A percentile compares a stretch with the other conserved stretches of the same genome.
Evolutionary conservation across 495 filamentous ascomycete genomes (phyloP).

Genomic region (Bryoglossum gracile): DNA sequence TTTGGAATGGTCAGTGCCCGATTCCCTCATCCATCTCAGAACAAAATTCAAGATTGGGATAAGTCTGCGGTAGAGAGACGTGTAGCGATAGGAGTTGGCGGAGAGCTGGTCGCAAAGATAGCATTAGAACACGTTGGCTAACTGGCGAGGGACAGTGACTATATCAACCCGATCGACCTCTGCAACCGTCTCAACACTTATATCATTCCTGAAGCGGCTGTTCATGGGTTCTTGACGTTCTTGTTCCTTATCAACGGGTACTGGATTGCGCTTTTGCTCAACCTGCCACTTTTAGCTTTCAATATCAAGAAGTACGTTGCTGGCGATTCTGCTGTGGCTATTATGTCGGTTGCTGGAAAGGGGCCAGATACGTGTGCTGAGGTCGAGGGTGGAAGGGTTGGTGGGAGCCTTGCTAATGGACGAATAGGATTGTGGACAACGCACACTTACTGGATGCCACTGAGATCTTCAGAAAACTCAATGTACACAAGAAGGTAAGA

Average conservation of each 20-base stretch:
- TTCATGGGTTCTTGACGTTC: constrained; percentile 90
- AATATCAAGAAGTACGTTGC: constrained; percentile 89
- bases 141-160: too few species aligned
- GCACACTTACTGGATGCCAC: constrained; percentile 95
- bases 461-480: constrained; percentile 98
- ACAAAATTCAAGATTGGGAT: too few species aligned
- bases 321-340: not conserved
- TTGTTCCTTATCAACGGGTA: constrained; percentile 98
- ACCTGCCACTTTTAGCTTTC: constrained; percentile 85
- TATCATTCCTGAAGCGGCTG: constrained; percentile 96
- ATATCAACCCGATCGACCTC: constrained; percentile 99
- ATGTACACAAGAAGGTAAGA: constrained; percentile 94
- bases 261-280: constrained; percentile 89
- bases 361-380: too few species aligned
- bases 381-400: too few species aligned
- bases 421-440: constrained; percentile 83
- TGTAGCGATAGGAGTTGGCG: not conserved
- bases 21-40: too few species aligned
- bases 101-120: too few species aligned
- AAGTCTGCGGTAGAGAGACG: too few species aligned
- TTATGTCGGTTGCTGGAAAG: too few species aligned
- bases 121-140: too few species aligned
- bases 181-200: constrained; percentile 99
- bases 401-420: constrained; percentile 23
- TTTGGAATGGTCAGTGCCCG: constrained; percentile 78